Percentiles rank a stretch among this genome's conserved stretches.
phyloP scores from a whole-genome alignment of 768 basidiomycete species.

The Tricholomella constricta region DNA sequence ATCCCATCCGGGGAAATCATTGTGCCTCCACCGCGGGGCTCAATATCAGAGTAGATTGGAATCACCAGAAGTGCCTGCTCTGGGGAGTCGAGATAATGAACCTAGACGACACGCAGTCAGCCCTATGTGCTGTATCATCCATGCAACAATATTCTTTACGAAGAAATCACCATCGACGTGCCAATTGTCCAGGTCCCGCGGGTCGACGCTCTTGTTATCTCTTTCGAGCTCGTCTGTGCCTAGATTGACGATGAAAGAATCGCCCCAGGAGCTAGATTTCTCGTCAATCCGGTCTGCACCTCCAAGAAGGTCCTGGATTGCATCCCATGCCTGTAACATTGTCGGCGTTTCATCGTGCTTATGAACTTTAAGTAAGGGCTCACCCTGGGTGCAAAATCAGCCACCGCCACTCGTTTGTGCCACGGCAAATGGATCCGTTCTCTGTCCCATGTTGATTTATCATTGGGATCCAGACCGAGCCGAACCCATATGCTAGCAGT shows the following conservation, averaged over 20 bases:
- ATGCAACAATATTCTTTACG: conserved; percentile 25
- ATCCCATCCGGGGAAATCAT: conserved; percentile 63
- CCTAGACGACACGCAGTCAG: conserved; percentile 23
- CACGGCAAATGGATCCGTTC: conserved; percentile 60
- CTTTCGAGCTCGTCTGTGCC: conserved; percentile 47
- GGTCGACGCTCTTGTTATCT: conserved; percentile 29
- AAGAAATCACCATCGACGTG: conserved; percentile 66
- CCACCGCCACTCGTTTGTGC: conserved; percentile 46
- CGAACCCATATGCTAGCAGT: conserved; percentile 54
- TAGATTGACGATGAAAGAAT: conserved; percentile 66
- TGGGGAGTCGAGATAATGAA: conserved; percentile 65
- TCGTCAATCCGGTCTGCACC: conserved; percentile 59
- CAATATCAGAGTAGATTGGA: conserved; percentile 60
- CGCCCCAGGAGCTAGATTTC: conserved; percentile 50
- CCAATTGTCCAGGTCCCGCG: conserved; percentile 59
- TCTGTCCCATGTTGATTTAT: conserved; percentile 55
- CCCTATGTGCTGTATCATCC: neutral
- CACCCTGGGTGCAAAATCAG: conserved; percentile 55
- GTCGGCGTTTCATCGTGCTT: neutral
- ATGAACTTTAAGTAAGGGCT: neutral
- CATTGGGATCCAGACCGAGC: conserved; percentile 51
- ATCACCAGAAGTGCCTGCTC: conserved; percentile 67
- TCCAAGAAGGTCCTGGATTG: conserved; percentile 61
- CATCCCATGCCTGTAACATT: conserved; percentile 50
- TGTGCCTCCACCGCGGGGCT: conserved; percentile 56